Conservation (phyloP, 2,329 filamentous ascomycete species). For the Ceratocystis diversiconidia region DNA sequence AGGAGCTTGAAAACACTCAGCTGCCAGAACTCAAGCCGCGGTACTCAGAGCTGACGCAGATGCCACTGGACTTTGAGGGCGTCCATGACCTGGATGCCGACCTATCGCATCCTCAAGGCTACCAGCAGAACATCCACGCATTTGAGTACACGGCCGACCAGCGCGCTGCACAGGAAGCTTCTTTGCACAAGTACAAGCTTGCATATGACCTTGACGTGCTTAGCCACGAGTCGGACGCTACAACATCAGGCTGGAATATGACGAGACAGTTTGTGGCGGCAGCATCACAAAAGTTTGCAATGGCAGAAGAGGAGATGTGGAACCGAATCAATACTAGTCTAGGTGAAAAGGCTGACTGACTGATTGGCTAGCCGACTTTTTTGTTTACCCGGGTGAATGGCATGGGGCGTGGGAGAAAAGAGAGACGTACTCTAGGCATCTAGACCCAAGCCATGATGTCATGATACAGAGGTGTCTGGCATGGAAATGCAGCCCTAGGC, state of each 20-base stretch:
- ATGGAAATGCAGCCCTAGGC: not conserved
- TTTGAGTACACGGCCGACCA: slow-evolving; percentile 38
- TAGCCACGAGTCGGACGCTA: slow-evolving; percentile 37
- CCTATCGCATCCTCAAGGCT: slow-evolving; percentile 38
- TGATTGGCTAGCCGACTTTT: not conserved
- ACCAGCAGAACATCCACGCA: slow-evolving; percentile 41
- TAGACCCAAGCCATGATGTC: not conserved
- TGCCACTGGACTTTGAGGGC: not conserved
- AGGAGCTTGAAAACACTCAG: not conserved
- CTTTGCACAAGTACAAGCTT: slow-evolving; percentile 22
- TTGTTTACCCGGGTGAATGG: too few species aligned
- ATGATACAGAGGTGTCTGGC: not conserved
- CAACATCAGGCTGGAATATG: slow-evolving; percentile 34
- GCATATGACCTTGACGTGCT: slow-evolving; percentile 22
- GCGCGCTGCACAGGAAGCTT: slow-evolving; percentile 28
- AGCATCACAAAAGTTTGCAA: slow-evolving; percentile 43
- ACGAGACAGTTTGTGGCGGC: slow-evolving; percentile 34
- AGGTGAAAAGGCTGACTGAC: not conserved
- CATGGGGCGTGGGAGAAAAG: not conserved
- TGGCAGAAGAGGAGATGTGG: slow-evolving; percentile 49
- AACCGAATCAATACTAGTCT: slow-evolving; percentile 22
- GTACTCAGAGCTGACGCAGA: not conserved
- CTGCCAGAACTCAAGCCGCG: not conserved
- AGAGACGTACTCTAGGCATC: not conserved
- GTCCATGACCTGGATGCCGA: slow-evolving; percentile 30